Base-by-base conservation (phyloP, 305 asterid species). In the Striga hermonthica region DNA sequence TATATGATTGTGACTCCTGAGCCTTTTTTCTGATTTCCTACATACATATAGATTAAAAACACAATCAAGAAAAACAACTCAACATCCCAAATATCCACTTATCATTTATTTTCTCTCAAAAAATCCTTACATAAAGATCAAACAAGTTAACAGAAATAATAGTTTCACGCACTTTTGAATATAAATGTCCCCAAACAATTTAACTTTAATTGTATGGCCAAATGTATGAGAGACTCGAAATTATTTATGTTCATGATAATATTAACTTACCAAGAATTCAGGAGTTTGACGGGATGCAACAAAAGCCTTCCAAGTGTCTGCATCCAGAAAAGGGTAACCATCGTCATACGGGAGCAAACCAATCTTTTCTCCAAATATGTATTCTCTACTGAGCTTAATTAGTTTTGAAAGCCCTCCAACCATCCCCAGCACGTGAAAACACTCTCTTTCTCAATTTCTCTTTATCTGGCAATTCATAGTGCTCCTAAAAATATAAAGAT, bases 241-340 rank as follows among this genome's bases (percentile, higher is more conserved):
- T 44, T 44, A 44, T 44, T 8, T 9, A 44, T 44, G 10, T 9
- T 44, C 50, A 11, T 44, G 50, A 44, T 44, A 10, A 9, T 9
- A 44, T 43, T 10, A 43, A 44, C 50, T 10, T 44, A 44, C 50
- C 50, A 44, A 44, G 12, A 44, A 44, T 1, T 44, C 50, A 44
- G 50, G 50, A 44, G 50, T 44, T 13, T 44, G 50, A 10, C 50
- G 50, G 4, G 50, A 44, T 9, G 50, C 50, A 44, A 44, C 50
- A 44, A 44, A 44, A 44, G 50, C 50, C 50, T 44, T 13, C 50
- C 50, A 44, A 44, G 50, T 44, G 12, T 44, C 50, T 9, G 50
- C 13, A 44, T 44, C 50, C 13, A 44, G 10, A 44, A 44, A 44
- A 4, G 50, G 10, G 50, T 44, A 44, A 10, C 12, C 50, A 4